These are phyloP conservation scores for Clonostachys rosea DNA, from an alignment of 2,329 filamentous ascomycete species.

Conservation along the genomic window DNA sequence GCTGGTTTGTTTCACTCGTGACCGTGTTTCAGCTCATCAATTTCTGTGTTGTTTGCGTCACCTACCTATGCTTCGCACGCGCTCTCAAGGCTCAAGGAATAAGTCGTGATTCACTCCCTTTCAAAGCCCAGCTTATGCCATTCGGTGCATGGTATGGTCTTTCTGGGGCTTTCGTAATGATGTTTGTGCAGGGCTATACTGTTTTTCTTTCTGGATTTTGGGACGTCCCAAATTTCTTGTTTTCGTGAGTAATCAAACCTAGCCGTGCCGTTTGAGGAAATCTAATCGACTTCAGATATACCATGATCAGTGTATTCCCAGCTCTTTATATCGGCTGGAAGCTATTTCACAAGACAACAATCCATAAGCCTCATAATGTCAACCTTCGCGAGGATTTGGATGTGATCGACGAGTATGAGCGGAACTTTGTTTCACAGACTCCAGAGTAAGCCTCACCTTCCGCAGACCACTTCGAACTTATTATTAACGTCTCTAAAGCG, in stretches of 20 bases:
- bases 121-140: constrained; percentile 53
- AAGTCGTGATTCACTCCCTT: constrained; percentile 49
- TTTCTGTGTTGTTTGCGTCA: constrained; percentile 49
- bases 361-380: constrained; percentile 46
- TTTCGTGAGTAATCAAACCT: constrained; percentile 4
- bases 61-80: constrained; percentile 41
- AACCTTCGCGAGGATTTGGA: constrained; percentile 61
- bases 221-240: constrained; percentile 39
- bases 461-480: too few relatives aligned
- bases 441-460: constrained; percentile 37
- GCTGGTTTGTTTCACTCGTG: constrained; percentile 51
- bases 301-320: constrained; percentile 49
- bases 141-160: constrained; percentile 47
- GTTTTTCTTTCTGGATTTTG: constrained; percentile 49
- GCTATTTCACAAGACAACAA: constrained; percentile 52
- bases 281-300: constrained; percentile 52
- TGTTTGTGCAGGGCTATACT: constrained; percentile 51
- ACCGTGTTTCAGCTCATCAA: constrained; percentile 57
- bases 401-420: constrained; percentile 64
- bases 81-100: constrained; percentile 48
- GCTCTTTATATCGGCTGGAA: constrained; percentile 59
- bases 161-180: constrained; percentile 33
- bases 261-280: neutral
- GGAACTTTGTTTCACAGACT: constrained; percentile 48
- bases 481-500: too few relatives aligned